Evolutionary conservation across 2,329 filamentous ascomycete species (phyloP).

Genomic region (Cadophora sp.): DNA sequence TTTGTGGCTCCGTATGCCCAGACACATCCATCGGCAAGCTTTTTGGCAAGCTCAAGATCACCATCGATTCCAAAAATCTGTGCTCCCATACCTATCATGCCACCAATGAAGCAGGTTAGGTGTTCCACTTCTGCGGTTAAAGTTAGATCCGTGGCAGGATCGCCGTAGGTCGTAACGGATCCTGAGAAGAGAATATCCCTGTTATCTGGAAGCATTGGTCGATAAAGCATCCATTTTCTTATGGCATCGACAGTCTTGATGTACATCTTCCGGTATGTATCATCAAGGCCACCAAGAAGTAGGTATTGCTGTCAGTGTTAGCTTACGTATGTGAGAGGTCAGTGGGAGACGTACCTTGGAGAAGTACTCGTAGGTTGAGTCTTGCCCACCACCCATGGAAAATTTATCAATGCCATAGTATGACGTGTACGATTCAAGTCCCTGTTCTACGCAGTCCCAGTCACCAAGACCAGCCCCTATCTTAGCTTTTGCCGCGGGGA

Average conservation of each 20-base stretch:
- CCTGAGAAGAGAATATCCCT: constrained; percentile 79
- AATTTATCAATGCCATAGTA: constrained; percentile 55
- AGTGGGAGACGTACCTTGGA: constrained; percentile 58
- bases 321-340: constrained; percentile 4
- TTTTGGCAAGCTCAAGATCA: constrained; percentile 68
- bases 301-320: constrained; percentile 63
- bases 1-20: constrained; percentile 70
- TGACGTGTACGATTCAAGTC: constrained; percentile 55
- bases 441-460: constrained; percentile 63
- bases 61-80: constrained; percentile 64
- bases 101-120: constrained; percentile 72
- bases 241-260: constrained; percentile 70
- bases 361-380: constrained; percentile 77
- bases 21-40: constrained; percentile 71
- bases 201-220: constrained; percentile 72
- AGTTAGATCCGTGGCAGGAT: constrained; percentile 52
- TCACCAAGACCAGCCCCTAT: constrained; percentile 29
- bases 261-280: constrained; percentile 78
- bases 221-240: constrained; percentile 77
- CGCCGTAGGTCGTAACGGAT: constrained; percentile 57
- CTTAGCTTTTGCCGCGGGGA: constrained; percentile 27
- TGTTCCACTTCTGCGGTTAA: constrained; percentile 52
- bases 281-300: constrained; percentile 75
- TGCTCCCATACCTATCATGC: constrained; percentile 71
- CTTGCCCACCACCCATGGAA: constrained; percentile 68